phyloP scores from a whole-genome alignment of 2,329 filamentous ascomycete species.

The Fusarium coicis region DNA sequence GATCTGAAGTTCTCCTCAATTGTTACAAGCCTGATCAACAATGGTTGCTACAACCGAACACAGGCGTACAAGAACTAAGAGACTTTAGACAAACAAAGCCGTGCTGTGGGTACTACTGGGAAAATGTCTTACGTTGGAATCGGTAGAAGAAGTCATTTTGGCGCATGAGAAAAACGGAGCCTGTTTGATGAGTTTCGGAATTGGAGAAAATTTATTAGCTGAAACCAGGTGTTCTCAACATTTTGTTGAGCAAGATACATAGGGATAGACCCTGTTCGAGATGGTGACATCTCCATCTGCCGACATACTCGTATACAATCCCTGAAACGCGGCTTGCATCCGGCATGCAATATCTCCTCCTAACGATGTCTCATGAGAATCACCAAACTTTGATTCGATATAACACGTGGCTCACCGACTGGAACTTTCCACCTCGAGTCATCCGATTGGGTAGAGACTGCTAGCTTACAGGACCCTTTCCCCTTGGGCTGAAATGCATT shows the following conservation, averaged over 20 bases:
- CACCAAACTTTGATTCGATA: background rate
- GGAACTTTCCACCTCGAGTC: fast-evolving
- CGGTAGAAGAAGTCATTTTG: background rate
- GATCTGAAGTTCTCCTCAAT: too few species aligned
- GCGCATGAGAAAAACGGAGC: background rate
- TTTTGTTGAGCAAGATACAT: background rate
- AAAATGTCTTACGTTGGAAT: background rate
- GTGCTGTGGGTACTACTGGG: slow-evolving; percentile 1
- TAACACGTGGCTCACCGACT: background rate
- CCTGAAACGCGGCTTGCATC: background rate
- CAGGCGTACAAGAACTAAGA: too few species aligned
- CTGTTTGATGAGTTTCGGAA: background rate
- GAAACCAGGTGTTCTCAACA: background rate
- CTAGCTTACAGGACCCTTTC: background rate
- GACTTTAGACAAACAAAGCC: fast-evolving
- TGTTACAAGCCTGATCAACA: fast-evolving
- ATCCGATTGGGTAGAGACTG: background rate
- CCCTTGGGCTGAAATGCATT: background rate
- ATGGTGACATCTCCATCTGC: background rate
- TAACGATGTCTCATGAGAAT: background rate
- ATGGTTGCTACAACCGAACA: fast-evolving
- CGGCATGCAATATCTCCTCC: background rate
- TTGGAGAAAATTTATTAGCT: background rate
- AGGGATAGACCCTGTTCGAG: background rate
- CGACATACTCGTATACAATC: background rate